These are phyloP conservation scores for Rhizopus delemar DNA, from an alignment of 371 early-diverging fungal species.

Conservation along the genomic window DNA sequence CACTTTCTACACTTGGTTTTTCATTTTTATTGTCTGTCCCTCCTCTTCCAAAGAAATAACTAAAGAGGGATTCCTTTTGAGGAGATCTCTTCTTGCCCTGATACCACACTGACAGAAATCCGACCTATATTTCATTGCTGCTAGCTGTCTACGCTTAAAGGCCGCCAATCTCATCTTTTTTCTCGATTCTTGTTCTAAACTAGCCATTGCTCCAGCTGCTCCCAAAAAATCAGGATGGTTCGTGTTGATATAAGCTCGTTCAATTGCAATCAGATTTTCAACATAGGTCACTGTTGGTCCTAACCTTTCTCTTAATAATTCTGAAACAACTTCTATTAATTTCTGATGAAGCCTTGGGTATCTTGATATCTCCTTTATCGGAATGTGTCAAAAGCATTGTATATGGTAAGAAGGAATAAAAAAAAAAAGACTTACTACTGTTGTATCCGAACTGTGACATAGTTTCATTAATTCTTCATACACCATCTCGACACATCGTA, in stretches of 20 bases:
- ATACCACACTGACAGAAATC: too few relatives aligned
- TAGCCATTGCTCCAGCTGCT: conserved; percentile 70
- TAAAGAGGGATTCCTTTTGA: too few relatives aligned
- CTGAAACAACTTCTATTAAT: conserved; percentile 75
- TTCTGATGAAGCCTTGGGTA: conserved; percentile 81
- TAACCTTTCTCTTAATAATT: conserved; percentile 76
- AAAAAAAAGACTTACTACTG: conserved; percentile 41
- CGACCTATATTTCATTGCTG: not conserved
- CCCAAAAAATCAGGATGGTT: conserved; percentile 92
- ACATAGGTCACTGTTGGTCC: conserved; percentile 75
- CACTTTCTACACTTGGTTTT: too few relatives aligned
- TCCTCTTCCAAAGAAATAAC: too few relatives aligned
- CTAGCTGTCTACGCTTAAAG: not conserved
- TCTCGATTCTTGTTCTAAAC: conserved; percentile 30
- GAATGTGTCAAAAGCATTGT: too few relatives aligned
- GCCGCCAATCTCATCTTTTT: too few relatives aligned
- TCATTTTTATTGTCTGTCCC: too few relatives aligned
- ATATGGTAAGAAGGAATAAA: too few relatives aligned
- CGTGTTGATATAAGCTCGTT: conserved; percentile 90
- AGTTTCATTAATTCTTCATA: conserved; percentile 89
- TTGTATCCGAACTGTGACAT: conserved; percentile 81
- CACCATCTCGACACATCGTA: conserved; percentile 83
- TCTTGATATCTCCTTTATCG: conserved; percentile 18
- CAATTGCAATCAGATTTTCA: conserved; percentile 80
- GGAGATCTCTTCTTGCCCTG: too few relatives aligned